Percentiles rank a stretch among this genome's conserved stretches.
Evolutionary conservation across 164 flowering plant species (phyloP).

Genomic region (Dillenia turbinata): DNA sequence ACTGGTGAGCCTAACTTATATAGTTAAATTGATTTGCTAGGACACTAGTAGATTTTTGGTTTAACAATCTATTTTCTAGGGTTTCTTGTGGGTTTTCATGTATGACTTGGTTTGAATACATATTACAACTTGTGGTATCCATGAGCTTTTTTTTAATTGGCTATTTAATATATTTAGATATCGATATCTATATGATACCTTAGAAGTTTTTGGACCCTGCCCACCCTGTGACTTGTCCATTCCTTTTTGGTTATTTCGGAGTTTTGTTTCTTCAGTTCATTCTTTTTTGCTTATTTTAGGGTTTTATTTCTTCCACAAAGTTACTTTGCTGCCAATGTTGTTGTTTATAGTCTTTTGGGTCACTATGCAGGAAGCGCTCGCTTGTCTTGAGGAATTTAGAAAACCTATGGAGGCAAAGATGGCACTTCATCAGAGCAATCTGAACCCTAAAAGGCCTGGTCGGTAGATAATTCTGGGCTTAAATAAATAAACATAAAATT

Average conservation of each 20-base stretch:
- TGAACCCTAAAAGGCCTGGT: conserved; percentile 96
- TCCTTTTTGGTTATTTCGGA: background rate
- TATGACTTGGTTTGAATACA: background rate
- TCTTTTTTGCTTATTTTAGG: background rate
- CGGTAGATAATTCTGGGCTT: conserved; percentile 7
- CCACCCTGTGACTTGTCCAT: background rate
- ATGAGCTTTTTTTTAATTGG: no score
- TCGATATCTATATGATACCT: no score
- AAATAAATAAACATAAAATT: no score
- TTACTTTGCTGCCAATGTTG: background rate
- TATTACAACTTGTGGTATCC: background rate
- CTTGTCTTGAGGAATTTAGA: conserved; percentile 80
- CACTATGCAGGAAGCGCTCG: conserved; percentile 58
- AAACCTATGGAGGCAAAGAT: conserved; percentile 80
- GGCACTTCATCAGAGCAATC: conserved; percentile 71
- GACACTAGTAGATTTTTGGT: background rate
- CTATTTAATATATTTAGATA: no score
- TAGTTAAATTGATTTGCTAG: background rate
- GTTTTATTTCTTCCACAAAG: background rate
- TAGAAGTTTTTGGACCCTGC: no score
- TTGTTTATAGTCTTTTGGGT: background rate
- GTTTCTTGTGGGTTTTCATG: background rate
- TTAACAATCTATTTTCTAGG: background rate
- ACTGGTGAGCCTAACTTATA: background rate
- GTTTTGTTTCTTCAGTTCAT: background rate